A percentile compares a stretch with the other conserved stretches of the same genome.
These are phyloP conservation scores for Leptographium procerum DNA, from an alignment of 2,329 filamentous ascomycete genomes.

Conservation along the genomic window DNA sequence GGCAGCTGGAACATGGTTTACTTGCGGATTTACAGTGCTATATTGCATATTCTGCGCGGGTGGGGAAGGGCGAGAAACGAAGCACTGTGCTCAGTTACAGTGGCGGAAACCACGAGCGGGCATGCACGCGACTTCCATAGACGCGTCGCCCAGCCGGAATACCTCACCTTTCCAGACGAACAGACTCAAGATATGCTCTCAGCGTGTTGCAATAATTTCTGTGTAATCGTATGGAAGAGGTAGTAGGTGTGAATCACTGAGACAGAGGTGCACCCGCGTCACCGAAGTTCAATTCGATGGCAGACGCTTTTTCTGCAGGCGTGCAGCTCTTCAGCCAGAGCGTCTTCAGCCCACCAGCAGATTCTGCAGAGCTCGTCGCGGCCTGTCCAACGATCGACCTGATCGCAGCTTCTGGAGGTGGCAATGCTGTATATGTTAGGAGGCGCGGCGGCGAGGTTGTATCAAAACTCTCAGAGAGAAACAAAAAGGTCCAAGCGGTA, in stretches of 20 bases:
- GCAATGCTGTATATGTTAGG: constrained; percentile 58
- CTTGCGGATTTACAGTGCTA: background rate
- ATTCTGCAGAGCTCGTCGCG: constrained; percentile 48
- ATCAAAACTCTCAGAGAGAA: constrained; percentile 32
- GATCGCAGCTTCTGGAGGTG: constrained; percentile 57
- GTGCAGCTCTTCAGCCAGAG: constrained; percentile 44
- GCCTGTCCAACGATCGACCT: constrained; percentile 83
- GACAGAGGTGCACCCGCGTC: background rate
- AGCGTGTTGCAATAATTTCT: background rate
- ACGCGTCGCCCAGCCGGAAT: constrained; percentile 4
- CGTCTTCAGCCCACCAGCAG: constrained; percentile 37
- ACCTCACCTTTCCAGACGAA: background rate
- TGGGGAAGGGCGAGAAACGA: background rate
- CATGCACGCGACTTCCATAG: constrained; percentile 3
- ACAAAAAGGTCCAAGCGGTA: constrained; percentile 34
- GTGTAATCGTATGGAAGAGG: background rate
- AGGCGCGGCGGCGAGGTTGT: constrained; percentile 63
- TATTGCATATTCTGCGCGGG: too few relatives aligned
- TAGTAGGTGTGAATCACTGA: background rate
- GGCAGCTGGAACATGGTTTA: too few relatives aligned
- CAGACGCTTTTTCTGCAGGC: background rate
- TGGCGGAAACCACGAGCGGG: background rate
- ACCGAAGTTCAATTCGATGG: background rate
- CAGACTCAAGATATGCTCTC: background rate
- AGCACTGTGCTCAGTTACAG: constrained; percentile 2